Conservation (phyloP, 805 yeast species). For the Nakazawaea ernobii region DNA sequence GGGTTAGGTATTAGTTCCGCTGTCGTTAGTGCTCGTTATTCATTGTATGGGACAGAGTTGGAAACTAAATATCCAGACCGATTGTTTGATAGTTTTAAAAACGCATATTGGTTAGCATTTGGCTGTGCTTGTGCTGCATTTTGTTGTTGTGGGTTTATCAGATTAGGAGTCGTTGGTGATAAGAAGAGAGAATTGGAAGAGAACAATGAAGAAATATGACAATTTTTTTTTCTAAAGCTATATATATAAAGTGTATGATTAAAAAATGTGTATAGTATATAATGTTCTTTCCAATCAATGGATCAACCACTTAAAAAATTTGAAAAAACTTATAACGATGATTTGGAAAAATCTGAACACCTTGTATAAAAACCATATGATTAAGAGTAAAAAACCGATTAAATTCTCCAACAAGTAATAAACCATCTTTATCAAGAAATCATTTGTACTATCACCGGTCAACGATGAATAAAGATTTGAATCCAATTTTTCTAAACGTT, state of each 20-base stretch:
- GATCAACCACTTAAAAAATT: constrained; percentile 2
- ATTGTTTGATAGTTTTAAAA: constrained; percentile 27
- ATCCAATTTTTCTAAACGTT: constrained; percentile 38
- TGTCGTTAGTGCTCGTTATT: constrained; percentile 27
- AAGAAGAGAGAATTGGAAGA: constrained; percentile 5
- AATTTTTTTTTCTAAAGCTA: background rate
- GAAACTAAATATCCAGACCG: constrained; percentile 18
- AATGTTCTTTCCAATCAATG: no score
- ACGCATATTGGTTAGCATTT: constrained; percentile 34
- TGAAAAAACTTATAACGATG: background rate
- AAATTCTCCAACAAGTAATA: constrained; percentile 45
- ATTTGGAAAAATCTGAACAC: background rate
- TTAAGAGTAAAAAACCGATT: constrained; percentile 46
- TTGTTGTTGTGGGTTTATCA: constrained; percentile 25
- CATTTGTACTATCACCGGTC: constrained; percentile 23
- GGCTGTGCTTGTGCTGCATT: constrained; percentile 27
- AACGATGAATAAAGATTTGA: constrained; percentile 12
- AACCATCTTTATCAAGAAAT: constrained; percentile 29
- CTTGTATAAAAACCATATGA: constrained; percentile 43
- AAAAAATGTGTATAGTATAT: no score
- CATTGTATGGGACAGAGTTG: constrained; percentile 23
- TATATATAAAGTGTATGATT: no score
- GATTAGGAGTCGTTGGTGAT: constrained; percentile 30
- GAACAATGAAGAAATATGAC: no score
- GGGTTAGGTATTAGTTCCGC: constrained; percentile 38